Evolutionary conservation across 2,329 filamentous ascomycete genomes (phyloP), one percentile per base, ranked within the genome.

Genomic region (Colletotrichum tropicale): DNA sequence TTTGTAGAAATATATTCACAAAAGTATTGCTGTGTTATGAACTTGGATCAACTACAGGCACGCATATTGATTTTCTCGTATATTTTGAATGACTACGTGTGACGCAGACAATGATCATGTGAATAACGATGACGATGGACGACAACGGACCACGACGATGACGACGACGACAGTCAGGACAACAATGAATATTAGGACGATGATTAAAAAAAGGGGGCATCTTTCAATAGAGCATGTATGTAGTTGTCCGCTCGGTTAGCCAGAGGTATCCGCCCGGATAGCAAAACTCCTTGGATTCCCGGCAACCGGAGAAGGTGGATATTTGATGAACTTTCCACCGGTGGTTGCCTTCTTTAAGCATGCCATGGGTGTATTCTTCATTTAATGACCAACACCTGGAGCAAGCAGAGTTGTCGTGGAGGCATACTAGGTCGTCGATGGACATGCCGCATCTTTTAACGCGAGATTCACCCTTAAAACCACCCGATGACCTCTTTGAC

Each of bases 381-480:
- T 10, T 43, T n/a, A 43, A 43, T 43, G 18, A 43, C 38, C 38
- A 43, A 43, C 9, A 43, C 3, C 38, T 43, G 7, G 43, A 48
- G 43, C n/a, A 21, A 48, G 43, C 18, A 48, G 43, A 13, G n/a
- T 7, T 21, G 10, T 21, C 1, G n/a, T 13, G 43, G 18, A 1
- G 43, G n/a, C 1, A 48, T 12, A 48, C 43, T 12, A n/a, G 10
- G 10, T 13, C 3, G 21, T 48, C 10, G 43, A 3, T 48, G 0
- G 21, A 48, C 1, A 48, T 13, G 43, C 0, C n/a, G 0, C 0
- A 21, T 21, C 0, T n/a, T 48, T 48, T 0, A 21, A 21, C 8
- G 18, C 12, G n/a, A 21, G n/a, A 12, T 13, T 0, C 43, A 48
- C 10, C 18, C 18, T 16, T 5, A 10, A 43, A n/a, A n/a, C 9